Evolutionary conservation across 2,329 filamentous ascomycete genomes (phyloP), one percentile per base, ranked within the genome.

Genomic region (Aspergillus novoparasiticus): DNA sequence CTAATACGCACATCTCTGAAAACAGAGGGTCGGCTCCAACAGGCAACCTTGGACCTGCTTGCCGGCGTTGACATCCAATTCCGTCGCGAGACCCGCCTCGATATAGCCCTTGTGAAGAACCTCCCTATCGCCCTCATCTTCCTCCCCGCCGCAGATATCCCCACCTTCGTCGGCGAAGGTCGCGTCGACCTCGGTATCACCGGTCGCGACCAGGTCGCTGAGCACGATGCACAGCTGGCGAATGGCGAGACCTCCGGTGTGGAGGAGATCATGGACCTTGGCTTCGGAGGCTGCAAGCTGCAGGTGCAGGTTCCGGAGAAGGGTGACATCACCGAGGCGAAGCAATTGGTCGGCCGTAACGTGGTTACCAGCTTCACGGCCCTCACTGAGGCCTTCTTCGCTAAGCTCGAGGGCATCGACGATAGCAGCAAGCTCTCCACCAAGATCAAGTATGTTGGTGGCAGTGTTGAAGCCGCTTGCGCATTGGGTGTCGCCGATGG

Each of bases 41-140:
- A 93, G 80, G 88, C 92, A 63, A 89, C 92, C 60, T 87, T 99
- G 57, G 93, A 98, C 78, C 89, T 99, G 58, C 90, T 99, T 60
- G 86, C 94, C 75, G 95, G 95, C 69, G 93, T 91, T 73, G 95
- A 99, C 79, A 94, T 99, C 72, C 93, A 99, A 79, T 99, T 99
- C 83, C 90, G 92, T 78, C 90, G 95, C 75, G 93, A 97, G 83
- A 93, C 91, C 78, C 90, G 95, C 63, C 91, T 98, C 73, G 95
- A 99, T 79, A 97, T 99, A 75, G 95, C 95, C 19, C 89, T 99
- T 30, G 95, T 98, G 76, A 96, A 97, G 84, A 99, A 99, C 81
- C 88, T 95, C 32, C 92, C 92, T 41, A 93, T 99, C 72, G 95
- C 95, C 19, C 91, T 99, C 64, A 89, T 99, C 75, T 99, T 99